These are phyloP conservation scores for Sarocladium oryzae DNA, from an alignment of 2,329 filamentous ascomycete genomes.

Conservation along the genomic window DNA sequence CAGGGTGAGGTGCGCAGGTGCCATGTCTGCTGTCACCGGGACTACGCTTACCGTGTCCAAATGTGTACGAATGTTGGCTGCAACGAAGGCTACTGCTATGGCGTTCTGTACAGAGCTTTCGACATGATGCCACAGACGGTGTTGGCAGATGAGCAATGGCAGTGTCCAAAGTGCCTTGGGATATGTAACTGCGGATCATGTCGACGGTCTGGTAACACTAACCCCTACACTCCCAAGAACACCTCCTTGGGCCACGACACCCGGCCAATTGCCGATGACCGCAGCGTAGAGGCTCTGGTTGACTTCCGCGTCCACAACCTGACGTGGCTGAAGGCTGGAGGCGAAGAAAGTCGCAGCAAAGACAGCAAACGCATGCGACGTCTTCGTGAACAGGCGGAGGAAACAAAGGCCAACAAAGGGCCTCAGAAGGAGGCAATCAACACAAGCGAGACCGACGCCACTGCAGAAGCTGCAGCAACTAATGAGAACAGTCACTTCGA, in stretches of 20 bases:
- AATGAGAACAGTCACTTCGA: constrained; percentile 6
- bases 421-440: not conserved
- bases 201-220: constrained; percentile 57
- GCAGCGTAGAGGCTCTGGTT: constrained; percentile 83
- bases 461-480: not conserved
- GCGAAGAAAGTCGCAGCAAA: constrained; percentile 51
- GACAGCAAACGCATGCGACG: constrained; percentile 52
- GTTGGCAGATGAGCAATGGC: constrained; percentile 77
- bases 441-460: constrained; percentile 7
- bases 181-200: constrained; percentile 86
- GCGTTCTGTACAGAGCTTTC: constrained; percentile 85
- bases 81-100: constrained; percentile 78
- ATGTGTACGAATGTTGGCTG: constrained; percentile 68
- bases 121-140: constrained; percentile 80
- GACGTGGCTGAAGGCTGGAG: constrained; percentile 63
- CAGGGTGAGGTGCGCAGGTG: constrained; percentile 55
- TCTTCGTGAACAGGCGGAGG: constrained; percentile 50
- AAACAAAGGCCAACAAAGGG: constrained; percentile 26
- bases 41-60: constrained; percentile 79
- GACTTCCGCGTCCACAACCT: constrained; percentile 89
- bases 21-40: constrained; percentile 76
- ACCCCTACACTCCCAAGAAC: constrained; percentile 78
- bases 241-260: constrained; percentile 90
- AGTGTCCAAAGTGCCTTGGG: constrained; percentile 77
- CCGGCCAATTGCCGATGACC: constrained; percentile 78